A percentile compares a stretch with the other conserved stretches of the same genome.
phyloP scores from a whole-genome alignment of 1,139 yeast species.

The Sugiyamaella pinicola region DNA sequence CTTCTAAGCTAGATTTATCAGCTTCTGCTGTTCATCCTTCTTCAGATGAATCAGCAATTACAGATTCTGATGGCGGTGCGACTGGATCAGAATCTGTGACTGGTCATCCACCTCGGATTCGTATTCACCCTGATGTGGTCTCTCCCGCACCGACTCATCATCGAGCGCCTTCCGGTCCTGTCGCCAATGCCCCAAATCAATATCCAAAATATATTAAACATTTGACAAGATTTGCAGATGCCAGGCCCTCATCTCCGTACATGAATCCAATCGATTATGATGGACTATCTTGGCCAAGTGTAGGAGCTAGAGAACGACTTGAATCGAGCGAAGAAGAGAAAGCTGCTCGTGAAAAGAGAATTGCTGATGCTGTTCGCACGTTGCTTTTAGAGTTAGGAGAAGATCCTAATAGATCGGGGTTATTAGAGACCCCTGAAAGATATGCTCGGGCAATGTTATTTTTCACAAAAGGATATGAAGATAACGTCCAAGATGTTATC shows the following conservation, averaged over 20 bases:
- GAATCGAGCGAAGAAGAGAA: constrained; percentile 68
- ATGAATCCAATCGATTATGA: constrained; percentile 86
- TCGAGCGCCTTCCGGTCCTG: constrained; percentile 30
- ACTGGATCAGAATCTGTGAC: neutral
- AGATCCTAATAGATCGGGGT: constrained; percentile 84
- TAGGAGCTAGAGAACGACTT: constrained; percentile 78
- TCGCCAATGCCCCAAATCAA: constrained; percentile 34
- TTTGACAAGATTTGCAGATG: constrained; percentile 51
- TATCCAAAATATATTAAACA: constrained; percentile 45
- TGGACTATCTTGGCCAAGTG: constrained; percentile 92
- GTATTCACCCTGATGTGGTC: neutral
- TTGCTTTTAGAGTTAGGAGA: constrained; percentile 88
- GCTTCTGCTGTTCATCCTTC: constrained; percentile 5
- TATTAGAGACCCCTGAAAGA: constrained; percentile 91
- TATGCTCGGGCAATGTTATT: constrained; percentile 95
- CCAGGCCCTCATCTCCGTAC: constrained; percentile 81
- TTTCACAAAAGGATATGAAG: constrained; percentile 96
- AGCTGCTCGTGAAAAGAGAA: constrained; percentile 63
- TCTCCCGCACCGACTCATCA: constrained; percentile 23
- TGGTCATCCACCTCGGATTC: neutral
- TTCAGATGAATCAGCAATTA: constrained; percentile 4
- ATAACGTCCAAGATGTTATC: constrained; percentile 76
- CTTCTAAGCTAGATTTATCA: constrained; percentile 12
- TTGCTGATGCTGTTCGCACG: constrained; percentile 82
- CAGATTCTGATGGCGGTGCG: constrained; percentile 2